Evolutionary conservation across 768 basidiomycete species (phyloP).

Genomic region (Podaxis sp.): DNA sequence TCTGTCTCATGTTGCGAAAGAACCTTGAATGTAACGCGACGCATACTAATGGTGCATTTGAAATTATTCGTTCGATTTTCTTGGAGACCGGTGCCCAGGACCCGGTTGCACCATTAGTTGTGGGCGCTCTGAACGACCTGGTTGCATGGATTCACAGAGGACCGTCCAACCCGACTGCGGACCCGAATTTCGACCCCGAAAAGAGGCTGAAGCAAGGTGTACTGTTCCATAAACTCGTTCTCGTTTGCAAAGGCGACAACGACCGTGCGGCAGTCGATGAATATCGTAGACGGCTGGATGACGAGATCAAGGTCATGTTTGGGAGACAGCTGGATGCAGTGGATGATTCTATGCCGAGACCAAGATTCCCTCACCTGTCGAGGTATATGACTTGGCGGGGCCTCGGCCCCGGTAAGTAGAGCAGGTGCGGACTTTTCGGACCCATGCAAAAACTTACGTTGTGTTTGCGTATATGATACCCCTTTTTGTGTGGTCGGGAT

Average conservation of each 20-base stretch:
- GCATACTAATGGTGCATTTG: neutral
- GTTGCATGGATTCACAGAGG: neutral
- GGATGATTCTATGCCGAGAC: neutral
- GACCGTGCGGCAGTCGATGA: neutral
- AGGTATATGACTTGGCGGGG: neutral
- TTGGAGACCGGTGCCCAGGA: neutral
- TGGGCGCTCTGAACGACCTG: neutral
- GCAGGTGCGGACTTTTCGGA: neutral
- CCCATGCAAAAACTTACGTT: neutral
- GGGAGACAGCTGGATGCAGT: neutral
- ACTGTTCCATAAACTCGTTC: neutral
- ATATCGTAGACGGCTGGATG: neutral
- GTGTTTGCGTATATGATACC: neutral
- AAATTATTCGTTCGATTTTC: neutral
- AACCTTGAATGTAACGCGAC: neutral
- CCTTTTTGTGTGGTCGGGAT: no score
- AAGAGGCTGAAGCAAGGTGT: neutral
- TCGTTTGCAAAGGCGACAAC: neutral
- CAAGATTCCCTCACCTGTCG: neutral
- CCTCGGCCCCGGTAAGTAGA: neutral
- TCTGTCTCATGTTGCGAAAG: neutral
- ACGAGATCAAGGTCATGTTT: neutral
- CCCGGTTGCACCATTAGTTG: neutral
- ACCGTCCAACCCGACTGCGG: no score
- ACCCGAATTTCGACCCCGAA: neutral